Base-by-base conservation (phyloP, 495 filamentous ascomycete genomes). In the Amphirosellinia nigrospora region DNA sequence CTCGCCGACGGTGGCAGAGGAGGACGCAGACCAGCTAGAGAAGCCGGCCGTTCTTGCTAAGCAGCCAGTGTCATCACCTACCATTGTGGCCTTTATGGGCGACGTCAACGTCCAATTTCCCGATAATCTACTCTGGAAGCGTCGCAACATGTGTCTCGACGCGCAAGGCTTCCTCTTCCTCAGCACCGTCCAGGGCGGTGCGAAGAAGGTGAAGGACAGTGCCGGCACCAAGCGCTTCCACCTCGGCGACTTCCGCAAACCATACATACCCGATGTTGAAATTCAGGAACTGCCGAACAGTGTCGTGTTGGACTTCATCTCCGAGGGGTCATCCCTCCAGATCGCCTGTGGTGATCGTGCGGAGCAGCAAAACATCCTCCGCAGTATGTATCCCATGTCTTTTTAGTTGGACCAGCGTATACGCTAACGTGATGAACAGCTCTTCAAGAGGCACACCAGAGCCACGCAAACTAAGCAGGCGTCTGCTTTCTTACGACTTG, bases 31-130 rank as follows among this genome's bases (percentile, higher is more conserved):
- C 39, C 81, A 88, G 61, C 74, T 84, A 1, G 82, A 79, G 52
- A 70, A 70, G 53, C 80, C 80, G 16, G 78, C 80, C 70, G 72
- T 60, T 67, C 72, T 68, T 79, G 70, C 64, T 73, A 79, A 73
- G 71, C 76, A 72, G 64, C 76, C 68, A 21, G 43, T 73, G 78
- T 73, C 77, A 80, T 77, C 76, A 53, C 80, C 80, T 11, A 81
- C 79, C 41, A 86, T 88, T 26, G 81, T 91, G 34, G 87, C 81
- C 0, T 83, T 90, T 62, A 86, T 96, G 77, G 94, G 94, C 46
- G 94, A 97, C 74, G 89, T 97, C 61, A 97, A 98, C 71, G 89
- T 97, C 4, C 94, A 98, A 74, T 97, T 98, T 75, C 94, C 94
- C 1, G 94, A 96, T 77, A 94, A 90, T 53, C 85, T 97, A 28